Conservation (phyloP, 352 stramenopile species). For the Pythium brachiatum region DNA sequence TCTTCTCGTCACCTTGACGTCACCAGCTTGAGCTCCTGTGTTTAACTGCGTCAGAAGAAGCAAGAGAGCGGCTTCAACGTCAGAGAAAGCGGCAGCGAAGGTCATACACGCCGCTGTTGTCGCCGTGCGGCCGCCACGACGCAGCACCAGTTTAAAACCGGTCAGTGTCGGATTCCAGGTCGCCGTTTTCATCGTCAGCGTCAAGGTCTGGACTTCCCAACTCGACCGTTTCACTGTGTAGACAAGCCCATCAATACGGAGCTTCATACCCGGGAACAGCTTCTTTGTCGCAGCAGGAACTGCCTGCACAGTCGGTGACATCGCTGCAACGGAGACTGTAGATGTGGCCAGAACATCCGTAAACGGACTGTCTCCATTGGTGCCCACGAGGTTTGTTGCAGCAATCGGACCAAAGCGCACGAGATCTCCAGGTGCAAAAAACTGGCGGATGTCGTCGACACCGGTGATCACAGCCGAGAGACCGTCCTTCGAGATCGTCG, state of each 20-base stretch:
- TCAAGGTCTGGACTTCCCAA: conserved; percentile 87
- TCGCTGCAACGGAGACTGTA: conserved; percentile 34
- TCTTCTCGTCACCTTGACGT: conserved; percentile 56
- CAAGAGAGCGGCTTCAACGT: conserved; percentile 30
- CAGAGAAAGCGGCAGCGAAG: conserved; percentile 30
- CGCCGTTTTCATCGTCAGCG: conserved; percentile 31
- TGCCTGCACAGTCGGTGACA: conserved; percentile 48
- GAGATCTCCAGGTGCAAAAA: conserved; percentile 53
- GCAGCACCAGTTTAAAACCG: conserved; percentile 48
- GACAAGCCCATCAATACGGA: conserved; percentile 86
- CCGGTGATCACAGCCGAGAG: conserved; percentile 40
- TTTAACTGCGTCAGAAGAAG: conserved; percentile 27
- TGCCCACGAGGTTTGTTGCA: conserved; percentile 42
- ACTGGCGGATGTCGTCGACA: conserved; percentile 62
- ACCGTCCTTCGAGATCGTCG: conserved; percentile 54
- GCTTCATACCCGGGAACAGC: conserved; percentile 74
- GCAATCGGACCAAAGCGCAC: conserved; percentile 58
- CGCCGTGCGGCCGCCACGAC: conserved; percentile 28
- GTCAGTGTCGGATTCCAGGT: conserved; percentile 27
- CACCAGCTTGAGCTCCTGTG: conserved; percentile 18
- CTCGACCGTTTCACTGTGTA: conserved; percentile 89
- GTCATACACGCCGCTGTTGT: conserved; percentile 38
- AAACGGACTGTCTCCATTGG: conserved; percentile 66
- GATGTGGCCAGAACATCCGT: conserved; percentile 48
- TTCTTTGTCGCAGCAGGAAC: conserved; percentile 37